Evolutionary conservation across 2,329 filamentous ascomycete genomes (phyloP).

Genomic region (Trichophaea hybrida): DNA sequence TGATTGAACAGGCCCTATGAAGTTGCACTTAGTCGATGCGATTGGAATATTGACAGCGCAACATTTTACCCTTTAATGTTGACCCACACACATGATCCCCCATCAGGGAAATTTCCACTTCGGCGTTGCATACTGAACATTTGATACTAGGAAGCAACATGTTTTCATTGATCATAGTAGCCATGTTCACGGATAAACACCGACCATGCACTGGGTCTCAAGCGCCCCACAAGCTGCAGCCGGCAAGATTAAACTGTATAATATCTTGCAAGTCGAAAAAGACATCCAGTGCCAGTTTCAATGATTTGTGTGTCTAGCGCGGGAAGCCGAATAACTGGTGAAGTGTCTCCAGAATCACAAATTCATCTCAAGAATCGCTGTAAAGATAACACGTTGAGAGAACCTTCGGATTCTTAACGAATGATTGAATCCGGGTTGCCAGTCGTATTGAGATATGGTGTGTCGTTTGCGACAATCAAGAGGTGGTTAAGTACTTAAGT

Average conservation of each 20-base stretch:
- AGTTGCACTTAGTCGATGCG: too few relatives aligned
- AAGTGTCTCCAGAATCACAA: too few relatives aligned
- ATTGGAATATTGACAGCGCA: background rate
- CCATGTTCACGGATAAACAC: slow-evolving; percentile 5
- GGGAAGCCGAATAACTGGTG: too few relatives aligned
- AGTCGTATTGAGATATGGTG: too few relatives aligned
- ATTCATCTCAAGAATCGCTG: too few relatives aligned
- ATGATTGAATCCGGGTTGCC: too few relatives aligned
- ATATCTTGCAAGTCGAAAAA: slow-evolving; percentile 11
- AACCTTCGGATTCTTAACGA: too few relatives aligned
- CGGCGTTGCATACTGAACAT: slow-evolving; percentile 62
- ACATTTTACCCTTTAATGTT: background rate
- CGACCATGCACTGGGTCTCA: too few relatives aligned
- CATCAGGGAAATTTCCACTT: slow-evolving; percentile 75
- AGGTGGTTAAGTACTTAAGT: too few relatives aligned
- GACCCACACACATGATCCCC: slow-evolving; percentile 61
- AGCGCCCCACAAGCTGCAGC: too few relatives aligned
- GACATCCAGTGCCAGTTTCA: slow-evolving; percentile 17
- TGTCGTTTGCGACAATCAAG: too few relatives aligned
- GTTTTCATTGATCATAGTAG: slow-evolving; percentile 29
- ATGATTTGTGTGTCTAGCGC: background rate
- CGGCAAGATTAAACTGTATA: background rate
- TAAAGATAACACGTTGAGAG: too few relatives aligned
- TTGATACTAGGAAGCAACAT: slow-evolving; percentile 65
- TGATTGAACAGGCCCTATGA: background rate